phyloP scores from a whole-genome alignment of 345 rosid species.

The Eutrema heterophyllum region DNA sequence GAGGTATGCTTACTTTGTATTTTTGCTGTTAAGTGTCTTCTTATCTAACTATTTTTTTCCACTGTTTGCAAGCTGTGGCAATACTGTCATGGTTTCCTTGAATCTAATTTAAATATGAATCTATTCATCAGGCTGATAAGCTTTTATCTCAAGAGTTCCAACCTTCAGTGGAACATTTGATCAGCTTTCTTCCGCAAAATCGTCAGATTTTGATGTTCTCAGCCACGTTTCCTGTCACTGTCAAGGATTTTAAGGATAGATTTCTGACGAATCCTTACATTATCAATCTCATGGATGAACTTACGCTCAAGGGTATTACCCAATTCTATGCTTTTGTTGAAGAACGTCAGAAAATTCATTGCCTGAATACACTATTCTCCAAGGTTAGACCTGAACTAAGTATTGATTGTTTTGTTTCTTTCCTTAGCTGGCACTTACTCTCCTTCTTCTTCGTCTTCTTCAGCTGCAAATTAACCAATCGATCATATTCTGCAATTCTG shows the following conservation, averaged over 20 bases:
- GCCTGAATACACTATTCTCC: conserved; percentile 87
- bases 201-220: conserved; percentile 93
- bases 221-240: conserved; percentile 91
- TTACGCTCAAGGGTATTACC: conserved; percentile 88
- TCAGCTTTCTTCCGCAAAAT: conserved; percentile 61
- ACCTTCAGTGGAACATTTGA: conserved; percentile 83
- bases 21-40: neutral
- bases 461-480: conserved; percentile 97
- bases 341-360: conserved; percentile 94
- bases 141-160: conserved; percentile 92
- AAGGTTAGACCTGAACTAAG: conserved; percentile 50
- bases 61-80: neutral
- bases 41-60: neutral
- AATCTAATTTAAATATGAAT: conserved; percentile 24
- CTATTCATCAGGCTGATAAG: conserved; percentile 72
- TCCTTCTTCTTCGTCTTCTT: conserved; percentile 25
- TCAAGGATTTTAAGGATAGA: conserved; percentile 86
- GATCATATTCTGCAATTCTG: conserved; percentile 91
- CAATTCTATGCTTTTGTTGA: conserved; percentile 93
- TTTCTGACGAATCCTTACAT: conserved; percentile 69
- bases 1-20: conserved; percentile 43
- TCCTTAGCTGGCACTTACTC: conserved; percentile 5
- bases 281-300: conserved; percentile 95
- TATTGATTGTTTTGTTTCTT: neutral
- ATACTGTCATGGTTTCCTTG: neutral